Percentiles rank a stretch among this genome's conserved stretches.
phyloP scores from a whole-genome alignment of 352 stramenopile species.

The Paralagenidium karlingii region DNA sequence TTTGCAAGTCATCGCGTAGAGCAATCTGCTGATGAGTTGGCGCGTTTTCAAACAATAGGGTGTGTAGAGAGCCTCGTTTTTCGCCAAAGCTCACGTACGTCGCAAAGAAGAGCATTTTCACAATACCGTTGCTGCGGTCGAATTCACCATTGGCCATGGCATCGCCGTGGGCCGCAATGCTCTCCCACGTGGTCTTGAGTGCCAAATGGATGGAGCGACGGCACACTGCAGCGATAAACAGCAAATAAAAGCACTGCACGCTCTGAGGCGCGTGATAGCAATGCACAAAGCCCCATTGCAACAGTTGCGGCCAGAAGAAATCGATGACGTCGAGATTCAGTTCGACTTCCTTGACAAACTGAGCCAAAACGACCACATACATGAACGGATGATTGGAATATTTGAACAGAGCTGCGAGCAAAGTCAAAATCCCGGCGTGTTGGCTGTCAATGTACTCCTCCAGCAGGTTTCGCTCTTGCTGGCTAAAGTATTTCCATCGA shows the following conservation, averaged over 20 bases:
- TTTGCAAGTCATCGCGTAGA: constrained; percentile 22
- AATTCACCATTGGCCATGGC: constrained; percentile 28
- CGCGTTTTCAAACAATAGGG: constrained; percentile 26
- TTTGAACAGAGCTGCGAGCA: constrained; percentile 50
- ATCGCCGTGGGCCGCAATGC: constrained; percentile 47
- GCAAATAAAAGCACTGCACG: constrained; percentile 46
- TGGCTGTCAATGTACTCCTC: constrained; percentile 20
- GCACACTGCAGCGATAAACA: constrained; percentile 34
- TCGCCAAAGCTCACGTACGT: constrained; percentile 47
- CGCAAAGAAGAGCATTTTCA: constrained; percentile 49
- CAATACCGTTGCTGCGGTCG: constrained; percentile 26
- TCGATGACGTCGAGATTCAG: constrained; percentile 37
- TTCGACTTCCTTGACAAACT: constrained; percentile 44
- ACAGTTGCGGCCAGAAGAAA: constrained; percentile 59
- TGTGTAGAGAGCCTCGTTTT: constrained; percentile 20
- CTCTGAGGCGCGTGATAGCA: constrained; percentile 25
- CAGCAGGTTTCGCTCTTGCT: constrained; percentile 27
- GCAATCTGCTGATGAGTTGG: constrained; percentile 29
- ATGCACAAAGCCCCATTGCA: constrained; percentile 49
- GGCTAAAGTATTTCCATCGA: constrained; percentile 39
- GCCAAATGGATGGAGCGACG: constrained; percentile 42
- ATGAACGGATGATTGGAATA: constrained; percentile 57
- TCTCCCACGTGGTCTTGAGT: constrained; percentile 48
- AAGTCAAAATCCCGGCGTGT: constrained; percentile 26
- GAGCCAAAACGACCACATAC: constrained; percentile 47